Evolutionary conservation across 805 yeast species (phyloP).

Genomic region (Saccharomyces eubayanus): DNA sequence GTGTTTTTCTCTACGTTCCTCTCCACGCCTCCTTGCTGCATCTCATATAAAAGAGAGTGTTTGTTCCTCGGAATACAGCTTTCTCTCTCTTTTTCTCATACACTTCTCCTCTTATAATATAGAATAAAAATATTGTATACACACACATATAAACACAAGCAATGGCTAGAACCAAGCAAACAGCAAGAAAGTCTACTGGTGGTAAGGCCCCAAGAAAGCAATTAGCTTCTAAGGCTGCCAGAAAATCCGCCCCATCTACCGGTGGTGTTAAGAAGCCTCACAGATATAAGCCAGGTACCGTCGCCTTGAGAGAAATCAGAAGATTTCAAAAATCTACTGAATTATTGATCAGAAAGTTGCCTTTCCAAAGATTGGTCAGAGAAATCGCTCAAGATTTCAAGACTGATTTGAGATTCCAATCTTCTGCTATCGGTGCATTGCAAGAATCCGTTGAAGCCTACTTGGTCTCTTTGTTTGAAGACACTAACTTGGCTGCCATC

Average conservation of each 20-base stretch:
- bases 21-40: background rate
- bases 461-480: slow-evolving; percentile 92
- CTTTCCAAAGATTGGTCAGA: slow-evolving; percentile 94
- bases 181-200: slow-evolving; percentile 92
- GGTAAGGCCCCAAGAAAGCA: slow-evolving; percentile 96
- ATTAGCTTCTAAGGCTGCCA: slow-evolving; percentile 85
- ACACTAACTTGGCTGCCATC: slow-evolving; percentile 95
- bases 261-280: slow-evolving; percentile 93
- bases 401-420: slow-evolving; percentile 91
- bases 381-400: slow-evolving; percentile 93
- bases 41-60: slow-evolving; percentile 2
- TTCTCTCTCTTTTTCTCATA: background rate
- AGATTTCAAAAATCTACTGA: slow-evolving; percentile 96
- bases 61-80: background rate
- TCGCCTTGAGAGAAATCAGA: slow-evolving; percentile 93
- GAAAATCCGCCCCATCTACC: slow-evolving; percentile 85
- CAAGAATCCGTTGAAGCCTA: slow-evolving; percentile 99
- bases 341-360: slow-evolving; percentile 88
- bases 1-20: background rate
- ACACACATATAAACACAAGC: slow-evolving; percentile 1
- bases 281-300: slow-evolving; percentile 97
- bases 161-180: slow-evolving; percentile 92
- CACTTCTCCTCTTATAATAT: background rate
- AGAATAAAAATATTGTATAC: background rate
- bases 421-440: slow-evolving; percentile 94